Conservation (phyloP, 345 rosid genomes). For the Hirschfeldia incana region DNA sequence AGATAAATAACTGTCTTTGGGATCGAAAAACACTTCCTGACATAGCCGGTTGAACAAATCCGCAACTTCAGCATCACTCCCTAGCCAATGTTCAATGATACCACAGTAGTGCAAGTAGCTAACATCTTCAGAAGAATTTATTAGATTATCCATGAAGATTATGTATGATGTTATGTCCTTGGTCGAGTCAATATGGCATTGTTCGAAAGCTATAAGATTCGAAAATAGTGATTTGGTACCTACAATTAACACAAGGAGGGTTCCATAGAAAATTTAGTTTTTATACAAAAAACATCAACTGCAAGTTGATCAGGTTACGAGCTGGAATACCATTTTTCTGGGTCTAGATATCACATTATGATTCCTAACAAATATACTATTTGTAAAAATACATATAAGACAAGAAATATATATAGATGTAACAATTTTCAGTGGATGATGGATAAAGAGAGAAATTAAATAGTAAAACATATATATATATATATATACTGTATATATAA, state of each 20-base stretch:
- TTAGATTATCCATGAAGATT: slow-evolving; percentile 86
- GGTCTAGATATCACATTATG: neutral
- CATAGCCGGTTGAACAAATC: slow-evolving; percentile 77
- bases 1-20: slow-evolving; percentile 66
- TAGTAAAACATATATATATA: neutral
- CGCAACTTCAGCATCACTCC: slow-evolving; percentile 77
- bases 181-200: slow-evolving; percentile 72
- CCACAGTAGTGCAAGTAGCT: slow-evolving; percentile 72
- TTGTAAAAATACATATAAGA: neutral
- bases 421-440: neutral
- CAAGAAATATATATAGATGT: neutral
- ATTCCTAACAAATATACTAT: neutral
- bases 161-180: slow-evolving; percentile 76
- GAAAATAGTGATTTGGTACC: slow-evolving; percentile 68
- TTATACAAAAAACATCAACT: neutral
- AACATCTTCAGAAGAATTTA: slow-evolving; percentile 76
- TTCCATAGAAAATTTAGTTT: neutral
- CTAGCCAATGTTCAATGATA: slow-evolving; percentile 82
- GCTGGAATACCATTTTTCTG: neutral
- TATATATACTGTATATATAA: too few relatives aligned
- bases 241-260: neutral
- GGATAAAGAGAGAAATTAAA: neutral
- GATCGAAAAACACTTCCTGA: slow-evolving; percentile 78
- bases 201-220: slow-evolving; percentile 52
- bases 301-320: neutral